A percentile compares a stretch with the other conserved stretches of the same genome.
phyloP scores from a whole-genome alignment of 2,329 filamentous ascomycete species.

The Celoporthe dispersa region DNA sequence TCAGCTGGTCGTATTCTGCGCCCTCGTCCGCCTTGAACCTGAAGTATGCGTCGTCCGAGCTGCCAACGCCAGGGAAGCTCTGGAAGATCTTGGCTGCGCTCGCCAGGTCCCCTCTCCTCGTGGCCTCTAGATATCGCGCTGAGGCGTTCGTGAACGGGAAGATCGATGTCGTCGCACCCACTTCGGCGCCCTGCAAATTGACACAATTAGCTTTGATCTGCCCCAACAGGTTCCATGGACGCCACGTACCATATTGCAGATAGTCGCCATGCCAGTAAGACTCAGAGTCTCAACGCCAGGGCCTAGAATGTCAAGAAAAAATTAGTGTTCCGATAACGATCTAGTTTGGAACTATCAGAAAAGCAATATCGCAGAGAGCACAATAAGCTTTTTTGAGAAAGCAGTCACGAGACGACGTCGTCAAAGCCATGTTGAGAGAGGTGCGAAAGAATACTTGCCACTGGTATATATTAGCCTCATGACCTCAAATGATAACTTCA shows the following conservation, averaged over 20 bases:
- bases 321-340: too few relatives aligned
- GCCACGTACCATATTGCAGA: conserved; percentile 74
- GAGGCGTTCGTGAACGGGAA: conserved; percentile 91
- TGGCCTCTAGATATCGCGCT: conserved; percentile 83
- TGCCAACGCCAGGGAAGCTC: conserved; percentile 51
- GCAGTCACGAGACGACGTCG: too few relatives aligned
- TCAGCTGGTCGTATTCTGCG: conserved; percentile 87
- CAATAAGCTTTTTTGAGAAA: too few relatives aligned
- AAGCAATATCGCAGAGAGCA: too few relatives aligned
- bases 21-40: conserved; percentile 77
- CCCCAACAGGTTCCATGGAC: neutral
- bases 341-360: too few relatives aligned
- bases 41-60: conserved; percentile 56
- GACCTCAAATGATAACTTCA: too few relatives aligned
- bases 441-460: too few relatives aligned
- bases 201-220: neutral
- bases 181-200: conserved; percentile 59
- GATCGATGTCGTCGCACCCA: conserved; percentile 92
- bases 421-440: too few relatives aligned
- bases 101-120: conserved; percentile 75
- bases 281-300: conserved; percentile 87
- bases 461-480: too few relatives aligned
- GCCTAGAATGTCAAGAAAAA: conserved; percentile 58
- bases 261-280: conserved; percentile 90
- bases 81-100: conserved; percentile 66